Percentiles rank a stretch among this genome's conserved stretches.
Evolutionary conservation across 352 stramenopile species (phyloP).

Genomic region (Phytophthora brassicae): DNA sequence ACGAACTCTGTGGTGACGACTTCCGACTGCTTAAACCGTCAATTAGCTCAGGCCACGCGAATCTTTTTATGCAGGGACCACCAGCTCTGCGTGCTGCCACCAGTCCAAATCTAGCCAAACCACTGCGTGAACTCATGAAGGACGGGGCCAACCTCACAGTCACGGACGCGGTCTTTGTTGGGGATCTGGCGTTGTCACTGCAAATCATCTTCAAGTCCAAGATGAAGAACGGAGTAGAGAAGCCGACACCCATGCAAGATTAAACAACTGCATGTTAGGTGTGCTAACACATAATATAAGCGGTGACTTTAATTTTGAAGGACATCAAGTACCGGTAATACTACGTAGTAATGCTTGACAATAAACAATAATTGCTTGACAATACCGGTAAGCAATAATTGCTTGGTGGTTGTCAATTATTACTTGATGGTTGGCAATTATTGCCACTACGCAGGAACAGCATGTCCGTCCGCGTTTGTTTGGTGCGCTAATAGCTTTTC

Average conservation of each 20-base stretch:
- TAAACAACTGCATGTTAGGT: no score
- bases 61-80: slow-evolving; percentile 83
- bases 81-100: slow-evolving; percentile 88
- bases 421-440: no score
- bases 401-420: no score
- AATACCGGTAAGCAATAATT: no score
- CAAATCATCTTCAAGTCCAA: slow-evolving; percentile 56
- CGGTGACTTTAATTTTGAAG: no score
- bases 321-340: no score
- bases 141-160: slow-evolving; percentile 92
- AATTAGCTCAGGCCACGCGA: slow-evolving; percentile 60
- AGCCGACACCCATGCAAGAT: slow-evolving; percentile 26
- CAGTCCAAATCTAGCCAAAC: slow-evolving; percentile 90
- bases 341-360: no score
- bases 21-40: slow-evolving; percentile 75
- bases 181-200: slow-evolving; percentile 72
- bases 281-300: slow-evolving; percentile 18
- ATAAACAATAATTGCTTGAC: no score
- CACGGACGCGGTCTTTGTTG: slow-evolving; percentile 93
- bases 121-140: slow-evolving; percentile 85
- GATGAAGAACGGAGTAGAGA: slow-evolving; percentile 25
- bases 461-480: slow-evolving; percentile 4
- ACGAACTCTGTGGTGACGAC: slow-evolving; percentile 57
- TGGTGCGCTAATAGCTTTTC: slow-evolving; percentile 25
- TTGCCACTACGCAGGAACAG: slow-evolving; percentile 15